Conservation (phyloP, 2,329 filamentous ascomycete genomes). For the Cercospora nicotianae region DNA sequence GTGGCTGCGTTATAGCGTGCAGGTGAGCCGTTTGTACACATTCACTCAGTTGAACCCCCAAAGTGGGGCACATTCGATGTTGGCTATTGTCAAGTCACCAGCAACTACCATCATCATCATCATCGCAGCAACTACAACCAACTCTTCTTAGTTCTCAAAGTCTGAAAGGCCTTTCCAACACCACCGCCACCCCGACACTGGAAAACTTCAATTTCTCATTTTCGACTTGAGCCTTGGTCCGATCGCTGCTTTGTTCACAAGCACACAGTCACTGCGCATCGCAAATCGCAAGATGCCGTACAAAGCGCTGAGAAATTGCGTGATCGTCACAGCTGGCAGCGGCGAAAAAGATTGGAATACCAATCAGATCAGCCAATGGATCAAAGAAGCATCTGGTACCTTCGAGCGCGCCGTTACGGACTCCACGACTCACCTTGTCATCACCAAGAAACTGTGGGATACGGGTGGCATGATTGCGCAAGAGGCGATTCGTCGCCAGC, state of each 20-base stretch:
- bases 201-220: background rate
- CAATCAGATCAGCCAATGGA: conserved; percentile 60
- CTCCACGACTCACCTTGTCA: conserved; percentile 71
- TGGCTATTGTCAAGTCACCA: background rate
- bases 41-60: background rate
- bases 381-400: conserved; percentile 60
- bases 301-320: conserved; percentile 21
- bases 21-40: background rate
- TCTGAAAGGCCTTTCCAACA: background rate
- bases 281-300: conserved; percentile 21
- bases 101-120: background rate
- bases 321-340: conserved; percentile 22
- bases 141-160: background rate
- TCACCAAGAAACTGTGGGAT: conserved; percentile 60
- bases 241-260: background rate
- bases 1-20: background rate
- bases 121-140: background rate
- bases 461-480: conserved; percentile 15
- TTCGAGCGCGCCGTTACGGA: conserved; percentile 53
- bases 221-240: background rate
- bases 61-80: background rate
- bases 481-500: conserved; percentile 17
- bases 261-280: background rate
- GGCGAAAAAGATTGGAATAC: conserved; percentile 24
- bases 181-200: background rate